Evolutionary conservation across 139 green algal genomes (phyloP).

Genomic region (Chlamydomonas sphaeroides): DNA sequence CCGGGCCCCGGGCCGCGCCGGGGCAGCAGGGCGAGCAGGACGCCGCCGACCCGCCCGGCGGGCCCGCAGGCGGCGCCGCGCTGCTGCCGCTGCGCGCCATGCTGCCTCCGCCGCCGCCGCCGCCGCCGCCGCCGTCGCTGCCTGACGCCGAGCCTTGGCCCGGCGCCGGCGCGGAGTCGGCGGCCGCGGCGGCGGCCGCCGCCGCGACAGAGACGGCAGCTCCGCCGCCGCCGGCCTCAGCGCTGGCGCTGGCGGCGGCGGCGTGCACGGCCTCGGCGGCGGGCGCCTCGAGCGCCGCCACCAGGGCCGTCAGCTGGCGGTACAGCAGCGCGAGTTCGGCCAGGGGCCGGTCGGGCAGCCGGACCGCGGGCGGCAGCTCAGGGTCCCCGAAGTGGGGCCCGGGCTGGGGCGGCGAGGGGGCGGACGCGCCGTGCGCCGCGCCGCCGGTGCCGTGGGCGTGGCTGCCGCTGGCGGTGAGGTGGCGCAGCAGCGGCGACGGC

Average conservation of each 20-base stretch:
- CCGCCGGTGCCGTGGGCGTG: neutral
- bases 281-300: constrained; percentile 52
- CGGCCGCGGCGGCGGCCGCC: constrained; percentile 54
- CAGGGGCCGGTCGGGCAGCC: constrained; percentile 73
- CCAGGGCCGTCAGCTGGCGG: constrained; percentile 79
- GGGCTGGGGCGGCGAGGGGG: no score
- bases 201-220: neutral
- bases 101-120: neutral
- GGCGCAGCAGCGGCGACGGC: neutral
- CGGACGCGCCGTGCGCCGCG: neutral
- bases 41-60: no score
- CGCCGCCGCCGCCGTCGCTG: neutral
- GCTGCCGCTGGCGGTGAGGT: neutral
- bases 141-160: neutral
- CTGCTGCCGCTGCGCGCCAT: neutral
- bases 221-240: neutral
- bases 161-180: neutral
- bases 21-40: no score
- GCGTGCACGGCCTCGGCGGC: neutral
- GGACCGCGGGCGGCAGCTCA: constrained; percentile 49
- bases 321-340: no score
- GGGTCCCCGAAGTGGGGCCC: no score
- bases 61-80: no score
- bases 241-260: neutral
- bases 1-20: no score